Evolutionary conservation across 768 basidiomycete species (phyloP).

Genomic region (Mycena polygramma): DNA sequence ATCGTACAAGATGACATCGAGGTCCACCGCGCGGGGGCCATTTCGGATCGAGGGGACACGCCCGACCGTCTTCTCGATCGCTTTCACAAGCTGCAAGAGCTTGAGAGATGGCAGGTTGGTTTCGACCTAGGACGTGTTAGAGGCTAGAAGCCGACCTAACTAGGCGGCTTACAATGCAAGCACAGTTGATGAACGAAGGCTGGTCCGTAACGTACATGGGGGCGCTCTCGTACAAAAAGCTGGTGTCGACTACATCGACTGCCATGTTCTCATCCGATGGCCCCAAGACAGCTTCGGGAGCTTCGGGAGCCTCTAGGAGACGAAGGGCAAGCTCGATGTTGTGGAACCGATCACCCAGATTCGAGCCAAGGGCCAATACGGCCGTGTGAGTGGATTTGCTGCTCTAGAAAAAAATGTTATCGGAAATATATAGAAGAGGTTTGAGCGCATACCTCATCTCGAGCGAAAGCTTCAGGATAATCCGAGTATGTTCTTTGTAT

Average conservation of each 20-base stretch:
- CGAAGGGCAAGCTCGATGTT: constrained; percentile 87
- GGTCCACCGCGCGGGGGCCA: constrained; percentile 91
- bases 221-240: constrained; percentile 92
- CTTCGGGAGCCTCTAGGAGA: constrained; percentile 68
- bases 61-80: constrained; percentile 81
- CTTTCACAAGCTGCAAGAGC: constrained; percentile 76
- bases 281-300: constrained; percentile 50
- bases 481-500: constrained; percentile 62
- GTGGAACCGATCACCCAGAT: constrained; percentile 87
- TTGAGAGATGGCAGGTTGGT: constrained; percentile 73
- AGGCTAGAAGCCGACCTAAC: background rate
- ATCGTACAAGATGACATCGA: constrained; percentile 89
- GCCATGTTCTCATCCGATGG: constrained; percentile 45
- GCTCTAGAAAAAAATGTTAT: background rate
- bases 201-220: constrained; percentile 98
- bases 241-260: constrained; percentile 73
- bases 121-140: constrained; percentile 66
- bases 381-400: constrained; percentile 46
- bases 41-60: constrained; percentile 83
- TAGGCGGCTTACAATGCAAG: constrained; percentile 78
- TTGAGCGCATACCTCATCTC: background rate
- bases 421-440: background rate
- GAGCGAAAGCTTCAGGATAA: constrained; percentile 44
- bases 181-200: constrained; percentile 89
- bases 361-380: constrained; percentile 89